Percentiles rank a stretch among this genome's conserved stretches.
phyloP scores from a whole-genome alignment of 2,329 filamentous ascomycete species.

The Colletotrichum tanaceti region DNA sequence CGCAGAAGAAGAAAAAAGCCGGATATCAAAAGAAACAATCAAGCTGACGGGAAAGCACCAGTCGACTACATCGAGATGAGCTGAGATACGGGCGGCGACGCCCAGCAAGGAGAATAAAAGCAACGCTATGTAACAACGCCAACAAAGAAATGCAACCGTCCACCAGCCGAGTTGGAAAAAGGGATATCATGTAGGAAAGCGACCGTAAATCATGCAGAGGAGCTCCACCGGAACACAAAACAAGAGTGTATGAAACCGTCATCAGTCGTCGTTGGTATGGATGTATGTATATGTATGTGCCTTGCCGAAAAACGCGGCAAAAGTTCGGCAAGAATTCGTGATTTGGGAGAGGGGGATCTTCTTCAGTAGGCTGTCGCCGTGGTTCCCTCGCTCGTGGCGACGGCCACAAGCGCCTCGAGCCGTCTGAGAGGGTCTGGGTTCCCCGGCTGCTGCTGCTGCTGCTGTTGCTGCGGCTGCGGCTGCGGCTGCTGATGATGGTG shows the following conservation, averaged over 20 bases:
- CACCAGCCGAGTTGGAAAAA: slow-evolving; percentile 13
- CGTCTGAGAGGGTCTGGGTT: slow-evolving; percentile 52
- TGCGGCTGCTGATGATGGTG: slow-evolving; percentile 42
- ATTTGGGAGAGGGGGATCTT: not conserved
- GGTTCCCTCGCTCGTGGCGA: slow-evolving; percentile 58
- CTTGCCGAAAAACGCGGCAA: not conserved
- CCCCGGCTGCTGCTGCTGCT: slow-evolving; percentile 41
- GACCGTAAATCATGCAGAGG: slow-evolving; percentile 28
- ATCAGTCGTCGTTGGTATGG: slow-evolving; percentile 33
- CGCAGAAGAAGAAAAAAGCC: not conserved
- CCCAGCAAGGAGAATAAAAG: slow-evolving; percentile 10
- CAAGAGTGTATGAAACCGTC: slow-evolving; percentile 14
- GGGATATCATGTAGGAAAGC: slow-evolving; percentile 39
- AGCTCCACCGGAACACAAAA: slow-evolving; percentile 25
- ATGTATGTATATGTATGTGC: slow-evolving; percentile 18
- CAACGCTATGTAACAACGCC: slow-evolving; percentile 39
- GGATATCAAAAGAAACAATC: slow-evolving; percentile 24
- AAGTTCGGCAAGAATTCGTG: not conserved
- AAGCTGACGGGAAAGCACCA: not conserved
- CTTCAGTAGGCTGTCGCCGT: slow-evolving; percentile 55
- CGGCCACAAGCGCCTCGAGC: slow-evolving; percentile 57
- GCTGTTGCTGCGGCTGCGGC: slow-evolving; percentile 28
- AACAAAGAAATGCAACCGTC: slow-evolving; percentile 25
- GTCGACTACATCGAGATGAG: slow-evolving; percentile 2
- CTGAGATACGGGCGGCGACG: slow-evolving; percentile 3